Evolutionary conservation across 768 basidiomycete species (phyloP).

Genomic region (Xerocomellus intermedius): DNA sequence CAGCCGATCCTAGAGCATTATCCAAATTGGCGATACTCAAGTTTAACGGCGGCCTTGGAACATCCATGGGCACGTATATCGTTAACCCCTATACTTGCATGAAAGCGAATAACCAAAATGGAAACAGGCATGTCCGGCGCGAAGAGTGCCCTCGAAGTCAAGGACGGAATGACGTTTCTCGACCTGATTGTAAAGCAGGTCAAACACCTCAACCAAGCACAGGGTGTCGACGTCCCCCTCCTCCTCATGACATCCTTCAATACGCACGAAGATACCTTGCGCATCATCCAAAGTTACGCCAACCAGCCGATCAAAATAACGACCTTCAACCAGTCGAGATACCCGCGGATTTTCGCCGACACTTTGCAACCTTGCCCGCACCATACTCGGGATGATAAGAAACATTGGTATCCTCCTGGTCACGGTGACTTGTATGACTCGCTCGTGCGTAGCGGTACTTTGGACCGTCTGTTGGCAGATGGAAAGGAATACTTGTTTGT

Average conservation of each 20-base stretch:
- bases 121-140: slow-evolving; percentile 73
- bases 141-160: slow-evolving; percentile 93
- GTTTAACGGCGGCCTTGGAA: slow-evolving; percentile 91
- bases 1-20: slow-evolving; percentile 62
- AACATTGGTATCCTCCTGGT: slow-evolving; percentile 94
- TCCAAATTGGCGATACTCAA: slow-evolving; percentile 95
- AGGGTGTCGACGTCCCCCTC: slow-evolving; percentile 89
- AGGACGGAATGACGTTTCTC: slow-evolving; percentile 97
- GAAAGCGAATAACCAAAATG: not conserved
- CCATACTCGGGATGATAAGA: slow-evolving; percentile 78
- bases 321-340: slow-evolving; percentile 91
- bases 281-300: slow-evolving; percentile 95
- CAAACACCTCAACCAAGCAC: slow-evolving; percentile 87
- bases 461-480: slow-evolving; percentile 84
- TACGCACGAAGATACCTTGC: slow-evolving; percentile 93
- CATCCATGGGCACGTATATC: slow-evolving; percentile 71
- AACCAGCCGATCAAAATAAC: slow-evolving; percentile 93
- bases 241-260: slow-evolving; percentile 99
- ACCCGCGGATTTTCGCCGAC: slow-evolving; percentile 91
- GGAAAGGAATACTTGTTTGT: slow-evolving; percentile 98
- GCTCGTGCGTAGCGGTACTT: slow-evolving; percentile 82
- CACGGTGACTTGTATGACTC: slow-evolving; percentile 97
- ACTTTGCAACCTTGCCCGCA: slow-evolving; percentile 81
- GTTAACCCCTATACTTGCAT: not conserved
- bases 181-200: slow-evolving; percentile 94